Conservation (phyloP, 495 filamentous ascomycete species). For the Tuber melanosporum region DNA sequence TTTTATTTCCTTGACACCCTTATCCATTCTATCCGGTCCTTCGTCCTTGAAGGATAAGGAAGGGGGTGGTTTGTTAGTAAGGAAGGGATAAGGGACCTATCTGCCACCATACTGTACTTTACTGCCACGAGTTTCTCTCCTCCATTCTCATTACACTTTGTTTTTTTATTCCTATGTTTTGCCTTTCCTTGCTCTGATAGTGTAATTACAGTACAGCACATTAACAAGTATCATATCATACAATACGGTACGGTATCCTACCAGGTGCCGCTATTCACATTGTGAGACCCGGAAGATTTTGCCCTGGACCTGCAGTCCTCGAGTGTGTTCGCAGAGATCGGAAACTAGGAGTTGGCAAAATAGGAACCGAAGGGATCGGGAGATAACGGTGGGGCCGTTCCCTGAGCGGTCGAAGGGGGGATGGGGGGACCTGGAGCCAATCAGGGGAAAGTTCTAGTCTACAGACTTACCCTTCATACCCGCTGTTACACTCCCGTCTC, state of each 20-base stretch:
- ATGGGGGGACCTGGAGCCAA: too few relatives aligned
- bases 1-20: slow-evolving; percentile 4
- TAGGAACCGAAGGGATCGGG: too few relatives aligned
- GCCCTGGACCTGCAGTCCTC: too few relatives aligned
- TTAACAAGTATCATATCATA: background rate
- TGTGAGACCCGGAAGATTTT: background rate
- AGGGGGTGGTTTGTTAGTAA: background rate
- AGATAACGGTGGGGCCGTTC: too few relatives aligned
- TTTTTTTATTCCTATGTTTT: background rate
- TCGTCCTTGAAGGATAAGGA: background rate
- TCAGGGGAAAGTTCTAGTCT: too few relatives aligned
- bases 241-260: background rate
- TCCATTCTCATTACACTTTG: background rate
- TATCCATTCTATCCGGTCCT: background rate
- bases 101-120: background rate
- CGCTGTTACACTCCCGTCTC: too few relatives aligned
- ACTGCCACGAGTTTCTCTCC: background rate
- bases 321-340: too few relatives aligned
- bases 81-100: background rate
- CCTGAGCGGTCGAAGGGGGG: too few relatives aligned
- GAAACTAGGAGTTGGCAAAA: too few relatives aligned
- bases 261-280: background rate
- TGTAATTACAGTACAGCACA: background rate
- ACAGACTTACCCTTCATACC: too few relatives aligned
- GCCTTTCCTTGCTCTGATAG: background rate